Evolutionary conservation across 805 yeast genomes (phyloP), one percentile per base, ranked within the genome.

Genomic region (Suhomyces canberraensis): DNA sequence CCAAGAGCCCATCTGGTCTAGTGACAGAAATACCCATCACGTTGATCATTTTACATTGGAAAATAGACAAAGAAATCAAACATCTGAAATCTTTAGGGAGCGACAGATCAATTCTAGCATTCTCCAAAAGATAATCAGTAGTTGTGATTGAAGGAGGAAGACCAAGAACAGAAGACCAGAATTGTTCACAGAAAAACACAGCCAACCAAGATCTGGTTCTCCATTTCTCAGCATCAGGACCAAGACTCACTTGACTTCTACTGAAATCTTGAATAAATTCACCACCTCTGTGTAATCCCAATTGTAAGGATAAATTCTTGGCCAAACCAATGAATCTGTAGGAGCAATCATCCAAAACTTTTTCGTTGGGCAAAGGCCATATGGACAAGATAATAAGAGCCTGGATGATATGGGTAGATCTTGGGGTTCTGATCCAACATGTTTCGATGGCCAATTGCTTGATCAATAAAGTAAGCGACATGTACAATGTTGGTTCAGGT

Each of bases 291-390:
- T 90, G 97, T 42, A 90, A 68, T 8, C 97, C 97, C 24, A 90
- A 64, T 56, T 90, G 97, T 46, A 84, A 75, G 0, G 95, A 86
- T 35, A 90, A 65, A 41, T 81, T 79, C 47, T 88, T 87, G 1
- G 96, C 96, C 29, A 90, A 67, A 0, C 95, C 95, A 13, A 86
- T 79, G 59, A 88, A 90, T 51, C 97, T 71, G 51, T 87, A 89
- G 3, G 95, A 84, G 54, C 93, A 83, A 55, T 90, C 97, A 61
- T 90, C 97, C 41, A 90, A 67, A 14, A 90, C 91, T 52, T 89
- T 90, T 52, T 85, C 90, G 52, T 89, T 89, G 0, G 97, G 97
- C 30, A 90, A 60, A 0, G 96, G 96, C 97, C 97, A 90, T 11
- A 79, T 79, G 19, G 90, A 79, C 19, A 90, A 66, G n/a, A 90